Evolutionary conservation across 2,329 filamentous ascomycete genomes (phyloP).

Genomic region (Xylariaceae sp.): DNA sequence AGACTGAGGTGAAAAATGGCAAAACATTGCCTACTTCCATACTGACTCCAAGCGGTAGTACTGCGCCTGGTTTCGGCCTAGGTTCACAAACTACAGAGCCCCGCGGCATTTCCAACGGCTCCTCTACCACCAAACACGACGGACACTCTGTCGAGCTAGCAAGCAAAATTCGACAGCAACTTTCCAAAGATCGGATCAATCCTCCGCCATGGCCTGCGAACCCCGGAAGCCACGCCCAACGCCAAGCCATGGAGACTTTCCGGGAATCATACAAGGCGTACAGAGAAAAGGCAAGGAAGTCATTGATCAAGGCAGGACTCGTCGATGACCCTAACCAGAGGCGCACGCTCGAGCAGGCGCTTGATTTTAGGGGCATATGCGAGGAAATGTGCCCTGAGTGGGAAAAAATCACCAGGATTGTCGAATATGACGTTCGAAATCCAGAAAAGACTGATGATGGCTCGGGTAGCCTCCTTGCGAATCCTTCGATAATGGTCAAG

Average conservation of each 20-base stretch:
- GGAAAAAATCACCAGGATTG: constrained; percentile 58
- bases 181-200: constrained; percentile 50
- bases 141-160: constrained; percentile 33
- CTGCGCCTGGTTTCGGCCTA: neutral
- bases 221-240: constrained; percentile 48
- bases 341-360: constrained; percentile 57
- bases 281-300: constrained; percentile 50
- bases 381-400: constrained; percentile 66
- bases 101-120: neutral
- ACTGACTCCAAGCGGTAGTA: constrained; percentile 3
- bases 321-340: constrained; percentile 62
- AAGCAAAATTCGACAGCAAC: constrained; percentile 46
- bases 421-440: constrained; percentile 52
- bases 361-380: constrained; percentile 63
- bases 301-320: constrained; percentile 53
- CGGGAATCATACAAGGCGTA: constrained; percentile 54
- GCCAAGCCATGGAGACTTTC: constrained; percentile 49
- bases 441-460: constrained; percentile 47
- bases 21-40: constrained; percentile 12
- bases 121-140: constrained; percentile 10
- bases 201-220: constrained; percentile 53
- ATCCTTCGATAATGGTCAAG: constrained; percentile 57
- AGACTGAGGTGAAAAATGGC: constrained; percentile 19
- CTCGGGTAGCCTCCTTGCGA: constrained; percentile 40
- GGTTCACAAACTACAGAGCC: neutral